Evolutionary conservation across 78 protist species (phyloP).

Genomic region (Dictyostelium intermedium): DNA sequence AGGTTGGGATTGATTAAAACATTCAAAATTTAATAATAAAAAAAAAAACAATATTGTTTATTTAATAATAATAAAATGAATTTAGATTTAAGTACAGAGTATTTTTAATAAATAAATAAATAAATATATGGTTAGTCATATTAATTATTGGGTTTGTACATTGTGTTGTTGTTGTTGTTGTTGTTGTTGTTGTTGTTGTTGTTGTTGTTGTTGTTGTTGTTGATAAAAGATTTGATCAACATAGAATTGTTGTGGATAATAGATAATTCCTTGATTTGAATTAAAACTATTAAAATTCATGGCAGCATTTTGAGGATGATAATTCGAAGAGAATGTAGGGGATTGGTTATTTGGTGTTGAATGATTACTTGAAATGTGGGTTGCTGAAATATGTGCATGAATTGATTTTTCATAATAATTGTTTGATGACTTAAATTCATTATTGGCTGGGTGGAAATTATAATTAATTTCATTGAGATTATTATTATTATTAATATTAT

Average conservation of each 20-base stretch:
- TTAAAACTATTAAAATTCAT: neutral
- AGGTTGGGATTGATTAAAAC: no score
- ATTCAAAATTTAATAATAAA: no score
- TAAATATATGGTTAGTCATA: neutral
- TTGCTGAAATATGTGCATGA: neutral
- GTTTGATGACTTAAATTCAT: neutral
- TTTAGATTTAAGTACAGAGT: no score
- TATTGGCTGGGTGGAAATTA: no score
- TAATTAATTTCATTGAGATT: no score
- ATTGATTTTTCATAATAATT: neutral
- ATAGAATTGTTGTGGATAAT: neutral
- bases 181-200: no score
- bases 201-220: neutral
- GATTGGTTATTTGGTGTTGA: slow-evolving; percentile 1
- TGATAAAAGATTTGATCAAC: neutral
- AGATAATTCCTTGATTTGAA: neutral
- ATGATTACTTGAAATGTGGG: neutral
- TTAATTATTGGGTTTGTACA: no score
- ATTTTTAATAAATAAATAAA: no score
- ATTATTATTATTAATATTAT: no score
- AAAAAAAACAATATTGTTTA: no score
- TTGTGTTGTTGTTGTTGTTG: neutral
- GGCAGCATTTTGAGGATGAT: neutral
- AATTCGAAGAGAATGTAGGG: neutral
- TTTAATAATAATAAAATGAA: no score